phyloP scores from a whole-genome alignment of 169 alveolate genomes.

The Cryptosporidium andersoni region DNA sequence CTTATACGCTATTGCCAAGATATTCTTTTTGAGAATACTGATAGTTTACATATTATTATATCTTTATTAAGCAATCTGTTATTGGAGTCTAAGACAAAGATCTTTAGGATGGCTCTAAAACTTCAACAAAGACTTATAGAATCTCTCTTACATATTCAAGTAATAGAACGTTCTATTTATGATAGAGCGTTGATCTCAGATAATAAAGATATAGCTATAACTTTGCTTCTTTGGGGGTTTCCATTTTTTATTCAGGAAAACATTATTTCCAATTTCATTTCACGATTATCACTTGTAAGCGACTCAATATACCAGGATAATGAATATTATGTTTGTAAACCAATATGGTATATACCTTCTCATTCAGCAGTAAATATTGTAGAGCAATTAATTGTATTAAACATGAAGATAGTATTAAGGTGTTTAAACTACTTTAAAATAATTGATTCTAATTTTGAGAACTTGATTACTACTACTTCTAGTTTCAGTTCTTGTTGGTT shows the following conservation, averaged over 20 bases:
- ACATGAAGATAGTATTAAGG: conserved; percentile 1
- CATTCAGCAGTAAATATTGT: conserved; percentile 9
- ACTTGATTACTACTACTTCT: too few species aligned
- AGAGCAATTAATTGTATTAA: neutral
- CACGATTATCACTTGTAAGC: neutral
- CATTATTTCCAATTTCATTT: neutral
- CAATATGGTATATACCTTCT: conserved; percentile 36
- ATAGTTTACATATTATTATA: conserved; percentile 10
- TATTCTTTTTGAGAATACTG: neutral
- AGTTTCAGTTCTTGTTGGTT: too few species aligned
- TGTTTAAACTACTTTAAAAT: neutral
- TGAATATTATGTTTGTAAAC: neutral
- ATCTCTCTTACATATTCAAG: conserved; percentile 30
- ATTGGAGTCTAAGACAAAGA: conserved; percentile 30
- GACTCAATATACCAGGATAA: too few species aligned
- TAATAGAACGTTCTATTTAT: neutral
- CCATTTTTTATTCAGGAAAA: conserved; percentile 41
- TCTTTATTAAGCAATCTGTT: conserved; percentile 10
- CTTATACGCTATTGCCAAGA: conserved; percentile 25
- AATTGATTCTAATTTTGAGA: too few species aligned
- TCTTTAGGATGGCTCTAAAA: conserved; percentile 29
- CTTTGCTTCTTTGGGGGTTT: conserved; percentile 34
- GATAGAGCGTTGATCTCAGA: neutral
- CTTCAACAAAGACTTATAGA: conserved; percentile 54
- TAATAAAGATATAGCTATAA: neutral